phyloP scores from a whole-genome alignment of 2,329 filamentous ascomycete species.

The Pseudogymnoascus sp. region DNA sequence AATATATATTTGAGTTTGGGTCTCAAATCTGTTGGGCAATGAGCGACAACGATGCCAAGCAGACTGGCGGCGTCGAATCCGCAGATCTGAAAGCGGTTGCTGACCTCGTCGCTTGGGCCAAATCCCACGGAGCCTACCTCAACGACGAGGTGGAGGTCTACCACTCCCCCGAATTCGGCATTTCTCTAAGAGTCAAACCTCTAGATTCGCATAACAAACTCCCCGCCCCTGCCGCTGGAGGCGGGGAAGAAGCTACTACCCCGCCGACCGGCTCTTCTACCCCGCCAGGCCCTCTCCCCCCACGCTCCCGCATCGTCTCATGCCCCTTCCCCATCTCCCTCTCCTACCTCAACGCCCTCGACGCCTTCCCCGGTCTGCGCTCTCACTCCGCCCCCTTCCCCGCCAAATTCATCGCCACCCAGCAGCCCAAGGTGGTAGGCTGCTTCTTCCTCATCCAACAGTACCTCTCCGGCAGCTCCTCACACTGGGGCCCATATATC shows the following conservation, averaged over 20 bases:
- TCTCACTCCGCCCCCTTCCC: slow-evolving; percentile 35
- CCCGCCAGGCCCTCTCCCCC: slow-evolving; percentile 11
- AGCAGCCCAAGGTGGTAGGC: slow-evolving; percentile 51
- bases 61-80: slow-evolving; percentile 47
- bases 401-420: slow-evolving; percentile 38
- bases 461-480: slow-evolving; percentile 47
- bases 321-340: slow-evolving; percentile 47
- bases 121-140: slow-evolving; percentile 37
- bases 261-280: background rate
- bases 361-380: slow-evolving; percentile 25
- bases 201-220: slow-evolving; percentile 17
- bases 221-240: slow-evolving; percentile 31
- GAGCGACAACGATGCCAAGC: background rate
- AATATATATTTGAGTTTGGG: background rate
- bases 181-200: slow-evolving; percentile 44
- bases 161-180: slow-evolving; percentile 41
- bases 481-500: slow-evolving; percentile 64
- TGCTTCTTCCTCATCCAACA: slow-evolving; percentile 64
- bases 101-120: slow-evolving; percentile 42
- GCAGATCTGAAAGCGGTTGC: slow-evolving; percentile 26
- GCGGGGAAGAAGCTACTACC: slow-evolving; percentile 12
- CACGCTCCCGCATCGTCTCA: slow-evolving; percentile 34
- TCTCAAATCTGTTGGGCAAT: background rate
- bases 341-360: slow-evolving; percentile 51
- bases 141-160: slow-evolving; percentile 47